phyloP scores from a whole-genome alignment of 805 yeast species.

The Pichia californica region DNA sequence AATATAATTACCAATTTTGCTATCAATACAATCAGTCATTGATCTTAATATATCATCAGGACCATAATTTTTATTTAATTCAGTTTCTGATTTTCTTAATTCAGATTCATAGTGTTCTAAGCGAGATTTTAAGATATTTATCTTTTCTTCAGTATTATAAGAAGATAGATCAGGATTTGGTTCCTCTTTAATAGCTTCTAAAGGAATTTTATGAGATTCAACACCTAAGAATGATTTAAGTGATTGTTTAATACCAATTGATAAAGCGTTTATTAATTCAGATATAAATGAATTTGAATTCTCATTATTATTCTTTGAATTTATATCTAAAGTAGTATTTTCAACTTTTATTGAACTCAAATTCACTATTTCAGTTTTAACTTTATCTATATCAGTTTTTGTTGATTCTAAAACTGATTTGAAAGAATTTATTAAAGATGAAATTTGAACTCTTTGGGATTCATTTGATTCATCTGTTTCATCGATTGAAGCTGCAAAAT shows the following conservation, averaged over 20 bases:
- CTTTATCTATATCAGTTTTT: background rate
- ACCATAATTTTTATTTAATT: conserved; percentile 38
- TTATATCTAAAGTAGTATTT: too few species aligned
- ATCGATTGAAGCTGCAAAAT: conserved; percentile 32
- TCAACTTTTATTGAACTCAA: too few species aligned
- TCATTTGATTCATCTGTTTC: background rate
- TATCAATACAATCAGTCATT: conserved; percentile 37
- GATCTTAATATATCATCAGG: conserved; percentile 61
- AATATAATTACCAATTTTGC: conserved; percentile 60
- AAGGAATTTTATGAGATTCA: background rate
- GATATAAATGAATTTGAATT: background rate
- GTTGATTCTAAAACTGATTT: background rate
- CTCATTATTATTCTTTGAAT: background rate
- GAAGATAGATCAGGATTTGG: background rate
- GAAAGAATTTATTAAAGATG: background rate
- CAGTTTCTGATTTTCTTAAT: conserved; percentile 9
- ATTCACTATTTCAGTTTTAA: background rate
- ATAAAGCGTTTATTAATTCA: background rate
- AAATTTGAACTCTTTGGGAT: background rate
- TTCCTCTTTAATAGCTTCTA: background rate
- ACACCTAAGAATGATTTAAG: conserved; percentile 21
- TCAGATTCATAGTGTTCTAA: conserved; percentile 19
- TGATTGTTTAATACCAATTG: conserved; percentile 3
- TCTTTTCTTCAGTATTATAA: conserved; percentile 2
- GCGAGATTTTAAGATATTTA: conserved; percentile 25